phyloP scores from a whole-genome alignment of 2,329 filamentous ascomycete genomes.

The Cryoendolithus antarcticus region DNA sequence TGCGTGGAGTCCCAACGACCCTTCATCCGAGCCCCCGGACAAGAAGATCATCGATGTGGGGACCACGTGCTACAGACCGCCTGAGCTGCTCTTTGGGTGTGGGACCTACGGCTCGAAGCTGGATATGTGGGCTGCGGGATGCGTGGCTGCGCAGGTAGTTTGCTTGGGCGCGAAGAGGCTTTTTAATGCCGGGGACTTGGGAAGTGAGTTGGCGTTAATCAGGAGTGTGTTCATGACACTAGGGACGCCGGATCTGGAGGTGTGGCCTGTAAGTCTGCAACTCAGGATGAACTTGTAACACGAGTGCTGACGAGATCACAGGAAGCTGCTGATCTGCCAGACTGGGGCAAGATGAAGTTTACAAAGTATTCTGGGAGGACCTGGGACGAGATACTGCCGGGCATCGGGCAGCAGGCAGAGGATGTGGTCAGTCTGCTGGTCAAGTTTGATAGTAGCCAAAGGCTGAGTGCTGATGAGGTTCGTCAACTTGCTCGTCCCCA shows the following conservation, averaged over 20 bases:
- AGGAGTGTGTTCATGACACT: conserved; percentile 85
- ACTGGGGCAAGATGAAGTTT: conserved; percentile 81
- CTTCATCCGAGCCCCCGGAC: conserved; percentile 48
- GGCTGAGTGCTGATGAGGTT: conserved; percentile 56
- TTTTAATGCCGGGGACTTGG: conserved; percentile 80
- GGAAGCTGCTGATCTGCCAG: conserved; percentile 58
- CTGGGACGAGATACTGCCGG: conserved; percentile 61
- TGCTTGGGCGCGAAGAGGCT: conserved; percentile 45
- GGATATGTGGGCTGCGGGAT: conserved; percentile 83
- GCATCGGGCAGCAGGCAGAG: conserved; percentile 44
- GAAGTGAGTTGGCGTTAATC: conserved; percentile 83
- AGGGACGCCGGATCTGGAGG: conserved; percentile 67
- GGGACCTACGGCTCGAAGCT: conserved; percentile 57
- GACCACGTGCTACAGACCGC: conserved; percentile 80
- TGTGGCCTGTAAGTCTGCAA: conserved; percentile 57
- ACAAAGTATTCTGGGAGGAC: conserved; percentile 52
- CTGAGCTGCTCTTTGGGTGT: conserved; percentile 81
- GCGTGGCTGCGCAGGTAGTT: conserved; percentile 67
- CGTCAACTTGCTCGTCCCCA: neutral
- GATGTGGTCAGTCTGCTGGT: conserved; percentile 58
- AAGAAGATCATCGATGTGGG: conserved; percentile 85
- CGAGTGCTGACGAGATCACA: conserved; percentile 10
- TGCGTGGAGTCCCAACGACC: conserved; percentile 57
- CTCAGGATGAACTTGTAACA: too few species aligned
- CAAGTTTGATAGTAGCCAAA: conserved; percentile 54